Evolutionary conservation across 2,329 filamentous ascomycete genomes (phyloP), one percentile per base, ranked within the genome.

Genomic region (Tolypocladium nubicola): DNA sequence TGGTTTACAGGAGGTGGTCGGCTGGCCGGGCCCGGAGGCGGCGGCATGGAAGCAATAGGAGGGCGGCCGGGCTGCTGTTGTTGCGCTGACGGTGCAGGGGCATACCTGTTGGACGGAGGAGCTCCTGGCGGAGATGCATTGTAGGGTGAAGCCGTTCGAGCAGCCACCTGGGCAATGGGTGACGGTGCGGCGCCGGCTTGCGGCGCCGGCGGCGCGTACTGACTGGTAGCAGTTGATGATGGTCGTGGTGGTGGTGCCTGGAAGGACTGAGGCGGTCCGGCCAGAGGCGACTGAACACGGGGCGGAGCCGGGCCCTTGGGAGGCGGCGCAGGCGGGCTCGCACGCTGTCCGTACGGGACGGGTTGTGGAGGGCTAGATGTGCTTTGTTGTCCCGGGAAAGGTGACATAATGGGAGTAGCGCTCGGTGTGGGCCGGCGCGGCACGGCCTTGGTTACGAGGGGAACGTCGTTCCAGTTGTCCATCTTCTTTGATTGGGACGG

Each of bases 381-480:
- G 60, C 75, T 74, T 59, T 80, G 79, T 67, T 89, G 85, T 63
- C 82, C 83, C 2, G 84, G 80, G 76, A 94, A 96, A 10, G 90
- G 89, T 21, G 88, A 84, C n/a, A 79, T 83, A 54, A 91, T 84
- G 3, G 87, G 77, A 55, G 84, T 82, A 23, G 84, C 76, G 57
- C 79, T 84, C 2, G 92, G 90, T 1, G 93, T 97, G 52, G 80
- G 79, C 68, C 87, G 84, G 63, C 92, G 85, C 16, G 83, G 81
- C n/a, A 87, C 80, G 56, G 81, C 76, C 75, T 93, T 90, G 52
- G 83, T 80, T 52, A 97, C 88, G 66, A 96, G 82, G 1, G 94
- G 94, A 55, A 95, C 87, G 71, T 99, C 94, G 65, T 99, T 99
- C 94, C 94, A 99, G 64, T 89, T 88, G 35, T 86, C 83, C 61